Percentiles rank a stretch among this genome's conserved stretches.
phyloP scores from a whole-genome alignment of 2,329 filamentous ascomycete species.

The Pseudocercospora eumusae region DNA sequence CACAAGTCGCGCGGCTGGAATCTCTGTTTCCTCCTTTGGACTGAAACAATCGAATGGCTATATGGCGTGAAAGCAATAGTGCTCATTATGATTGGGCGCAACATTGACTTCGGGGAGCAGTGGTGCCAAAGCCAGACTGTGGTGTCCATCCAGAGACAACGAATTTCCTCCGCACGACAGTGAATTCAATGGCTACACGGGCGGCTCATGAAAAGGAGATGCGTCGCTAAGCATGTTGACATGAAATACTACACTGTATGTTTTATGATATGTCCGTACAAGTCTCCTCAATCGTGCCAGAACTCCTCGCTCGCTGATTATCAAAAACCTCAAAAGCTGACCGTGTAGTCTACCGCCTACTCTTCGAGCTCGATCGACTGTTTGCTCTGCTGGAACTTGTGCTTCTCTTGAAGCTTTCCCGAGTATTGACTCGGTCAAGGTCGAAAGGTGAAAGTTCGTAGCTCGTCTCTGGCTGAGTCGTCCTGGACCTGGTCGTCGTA shows the following conservation, averaged over 20 bases:
- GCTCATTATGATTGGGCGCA: not conserved
- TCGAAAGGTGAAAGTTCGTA: slow-evolving; percentile 49
- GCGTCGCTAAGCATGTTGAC: not conserved
- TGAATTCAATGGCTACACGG: not conserved
- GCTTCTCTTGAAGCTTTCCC: slow-evolving; percentile 45
- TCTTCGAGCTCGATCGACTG: slow-evolving; percentile 8
- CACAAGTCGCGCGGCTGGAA: not conserved
- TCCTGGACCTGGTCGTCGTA: slow-evolving; percentile 22
- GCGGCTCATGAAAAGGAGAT: not conserved
- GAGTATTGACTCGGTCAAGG: slow-evolving; percentile 52
- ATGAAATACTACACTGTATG: not conserved
- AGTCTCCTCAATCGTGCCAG: not conserved
- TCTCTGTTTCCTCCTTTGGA: not conserved
- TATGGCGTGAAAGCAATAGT: not conserved
- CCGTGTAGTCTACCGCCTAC: not conserved
- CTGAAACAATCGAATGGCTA: not conserved
- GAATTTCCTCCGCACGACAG: not conserved
- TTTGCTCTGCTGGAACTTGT: slow-evolving; percentile 5
- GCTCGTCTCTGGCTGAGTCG: not conserved
- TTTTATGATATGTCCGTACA: not conserved
- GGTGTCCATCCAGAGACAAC: not conserved
- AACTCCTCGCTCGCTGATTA: slow-evolving; percentile 5
- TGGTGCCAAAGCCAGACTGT: not conserved
- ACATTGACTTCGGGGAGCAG: not conserved
- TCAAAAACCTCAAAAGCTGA: not conserved